These are phyloP conservation scores for Curvularia eragrostidis DNA, from an alignment of 2,329 filamentous ascomycete genomes.

Conservation along the genomic window DNA sequence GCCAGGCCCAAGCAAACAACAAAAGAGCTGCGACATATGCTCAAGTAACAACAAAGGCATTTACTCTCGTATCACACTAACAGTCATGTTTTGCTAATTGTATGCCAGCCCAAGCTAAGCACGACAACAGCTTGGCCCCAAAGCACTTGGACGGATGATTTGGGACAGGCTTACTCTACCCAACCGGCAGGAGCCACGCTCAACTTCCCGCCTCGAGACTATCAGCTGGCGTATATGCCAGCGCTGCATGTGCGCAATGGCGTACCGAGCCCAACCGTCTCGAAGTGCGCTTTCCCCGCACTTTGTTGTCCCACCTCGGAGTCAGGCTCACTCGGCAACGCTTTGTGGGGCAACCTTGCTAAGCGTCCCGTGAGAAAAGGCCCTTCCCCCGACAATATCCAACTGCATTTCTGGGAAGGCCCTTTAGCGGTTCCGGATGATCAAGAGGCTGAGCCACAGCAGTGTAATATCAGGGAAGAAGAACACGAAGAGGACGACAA, in stretches of 20 bases:
- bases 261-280: neutral
- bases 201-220: constrained; percentile 25
- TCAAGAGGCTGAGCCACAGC: neutral
- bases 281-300: neutral
- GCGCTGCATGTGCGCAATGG: neutral
- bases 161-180: constrained; percentile 36
- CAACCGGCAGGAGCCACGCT: too few relatives aligned
- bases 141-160: constrained; percentile 19
- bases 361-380: neutral
- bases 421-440: neutral
- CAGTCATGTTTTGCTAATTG: too few relatives aligned
- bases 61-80: too few relatives aligned
- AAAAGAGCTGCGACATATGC: too few relatives aligned
- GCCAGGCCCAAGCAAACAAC: too few relatives aligned
- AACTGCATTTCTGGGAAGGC: neutral
- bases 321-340: neutral
- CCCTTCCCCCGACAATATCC: neutral
- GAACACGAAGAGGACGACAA: neutral
- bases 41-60: too few relatives aligned
- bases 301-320: neutral
- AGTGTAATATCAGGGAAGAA: neutral
- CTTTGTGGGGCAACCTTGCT: neutral
- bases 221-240: constrained; percentile 27
- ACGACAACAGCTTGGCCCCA: constrained; percentile 19
- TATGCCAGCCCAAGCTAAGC: too few relatives aligned